These are phyloP conservation scores for Phylloporus sp. DNA, from an alignment of 768 basidiomycete species.

Conservation along the genomic window DNA sequence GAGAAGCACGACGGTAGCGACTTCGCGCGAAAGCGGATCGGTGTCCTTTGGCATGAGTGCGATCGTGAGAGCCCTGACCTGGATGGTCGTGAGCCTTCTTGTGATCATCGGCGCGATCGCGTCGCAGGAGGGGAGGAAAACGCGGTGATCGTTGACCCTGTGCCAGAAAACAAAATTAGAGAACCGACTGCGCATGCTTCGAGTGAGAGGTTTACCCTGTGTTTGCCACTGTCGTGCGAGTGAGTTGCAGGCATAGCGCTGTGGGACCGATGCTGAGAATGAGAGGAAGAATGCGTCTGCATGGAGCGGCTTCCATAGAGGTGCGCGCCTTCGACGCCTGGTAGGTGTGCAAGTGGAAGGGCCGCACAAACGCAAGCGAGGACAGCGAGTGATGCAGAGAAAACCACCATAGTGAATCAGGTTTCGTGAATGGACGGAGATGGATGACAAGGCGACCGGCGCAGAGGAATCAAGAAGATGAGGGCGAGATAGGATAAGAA, in stretches of 20 bases:
- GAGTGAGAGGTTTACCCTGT: constrained; percentile 4
- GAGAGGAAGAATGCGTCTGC: constrained; percentile 2
- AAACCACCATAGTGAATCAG: constrained; percentile 42
- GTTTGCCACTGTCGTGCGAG: neutral
- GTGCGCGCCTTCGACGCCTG: constrained; percentile 37
- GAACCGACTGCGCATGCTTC: neutral
- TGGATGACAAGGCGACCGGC: constrained; percentile 20
- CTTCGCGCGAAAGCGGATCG: constrained; percentile 19
- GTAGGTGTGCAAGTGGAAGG: constrained; percentile 33
- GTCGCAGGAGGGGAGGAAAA: constrained; percentile 19
- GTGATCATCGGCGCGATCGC: constrained; percentile 1
- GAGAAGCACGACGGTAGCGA: constrained; percentile 15
- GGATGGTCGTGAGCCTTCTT: neutral
- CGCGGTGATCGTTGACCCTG: neutral
- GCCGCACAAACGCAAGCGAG: constrained; percentile 43
- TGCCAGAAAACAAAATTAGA: neutral
- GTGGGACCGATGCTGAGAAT: neutral
- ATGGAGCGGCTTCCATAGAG: constrained; percentile 22
- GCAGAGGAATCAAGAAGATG: constrained; percentile 20
- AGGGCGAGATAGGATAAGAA: constrained; percentile 16
- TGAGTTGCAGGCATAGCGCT: neutral
- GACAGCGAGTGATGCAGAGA: constrained; percentile 43
- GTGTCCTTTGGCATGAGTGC: constrained; percentile 5
- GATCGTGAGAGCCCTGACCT: neutral
- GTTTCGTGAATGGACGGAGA: constrained; percentile 16